Base-by-base conservation (phyloP, 495 filamentous ascomycete species). In the Daldinia vernicosa region DNA sequence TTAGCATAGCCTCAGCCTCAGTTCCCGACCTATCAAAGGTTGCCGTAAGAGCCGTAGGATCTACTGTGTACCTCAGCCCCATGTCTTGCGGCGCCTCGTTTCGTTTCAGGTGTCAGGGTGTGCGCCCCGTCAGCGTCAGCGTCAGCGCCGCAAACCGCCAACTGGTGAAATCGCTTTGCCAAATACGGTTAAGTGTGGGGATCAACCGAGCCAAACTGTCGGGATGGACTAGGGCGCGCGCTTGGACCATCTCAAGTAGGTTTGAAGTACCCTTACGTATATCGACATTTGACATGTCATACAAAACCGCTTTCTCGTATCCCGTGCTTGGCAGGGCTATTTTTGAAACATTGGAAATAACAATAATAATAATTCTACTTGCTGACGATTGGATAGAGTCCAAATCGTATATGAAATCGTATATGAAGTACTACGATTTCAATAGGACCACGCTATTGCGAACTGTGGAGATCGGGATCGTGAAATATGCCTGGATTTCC, bases 21-120 rank as follows among this genome's bases (percentile, higher is more conserved):
- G 43, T 22, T 22, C 19, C 43, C 43, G 43, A 47, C 43, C 43
- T 47, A 47, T 47, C 8, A 47, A 47, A 9, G 33, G 33, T 33
- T 47, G 43, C 19, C 17, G 22, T 19, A 14, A 47, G 19, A 47
- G 43, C 43, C 19, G 43, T 22, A 47, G 43, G 43, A 47, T 53
- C 24, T 28, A 53, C 15, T 5, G 24, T 8, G 50, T 47, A 47
- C 40, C 40, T 47, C 15, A 22, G 40, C 19, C 50, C 50, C 50
- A 19, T 53, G 50, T 53, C 50, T 24, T 53, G 24, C 50, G 14
- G 26, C 50, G 27, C 50, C 50, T 53, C 50, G 50, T 53, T 53
- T 53, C 50, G 50, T 53, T 53, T 53, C 50, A 53, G 24, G 15
- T 53, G 22, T n/a, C n/a, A n/a, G n/a, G n/a, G n/a, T 6, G 26